A percentile compares a stretch with the other conserved stretches of the same genome.
These are phyloP conservation scores for Malus fusca DNA, from an alignment of 306 rosid species.

Conservation along the genomic window DNA sequence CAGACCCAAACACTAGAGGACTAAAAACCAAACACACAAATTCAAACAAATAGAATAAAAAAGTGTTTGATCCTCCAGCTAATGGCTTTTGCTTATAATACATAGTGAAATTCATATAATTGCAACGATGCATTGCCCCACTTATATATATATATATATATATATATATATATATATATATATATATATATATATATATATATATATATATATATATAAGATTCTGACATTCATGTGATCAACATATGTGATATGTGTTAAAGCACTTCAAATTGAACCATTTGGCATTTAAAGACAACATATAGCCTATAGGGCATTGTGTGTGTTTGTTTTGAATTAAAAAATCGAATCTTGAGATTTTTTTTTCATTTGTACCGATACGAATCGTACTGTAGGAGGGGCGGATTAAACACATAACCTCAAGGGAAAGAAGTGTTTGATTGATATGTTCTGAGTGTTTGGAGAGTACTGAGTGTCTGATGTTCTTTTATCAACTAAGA, in stretches of 20 bases:
- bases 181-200: not conserved
- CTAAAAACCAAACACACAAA: constrained; percentile 1
- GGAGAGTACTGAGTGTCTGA: no score
- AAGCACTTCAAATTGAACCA: not conserved
- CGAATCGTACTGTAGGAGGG: not conserved
- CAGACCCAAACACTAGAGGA: not conserved
- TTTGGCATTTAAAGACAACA: not conserved
- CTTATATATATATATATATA: no score
- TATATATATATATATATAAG: not conserved
- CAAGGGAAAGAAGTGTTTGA: no score
- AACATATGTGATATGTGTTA: not conserved
- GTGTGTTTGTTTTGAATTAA: not conserved
- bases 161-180: not conserved
- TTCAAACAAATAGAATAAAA: not conserved
- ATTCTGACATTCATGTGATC: not conserved
- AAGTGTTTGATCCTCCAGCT: not conserved
- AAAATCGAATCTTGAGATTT: not conserved
- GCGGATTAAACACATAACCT: not conserved
- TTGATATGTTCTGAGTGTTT: no score
- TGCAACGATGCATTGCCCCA: not conserved
- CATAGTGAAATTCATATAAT: not conserved
- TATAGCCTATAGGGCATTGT: not conserved
- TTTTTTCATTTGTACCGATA: not conserved
- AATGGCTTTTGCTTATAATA: not conserved
- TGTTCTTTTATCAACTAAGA: not conserved